Evolutionary conservation across 2,329 filamentous ascomycete species (phyloP).

Genomic region (Arthrobotrys conoides): DNA sequence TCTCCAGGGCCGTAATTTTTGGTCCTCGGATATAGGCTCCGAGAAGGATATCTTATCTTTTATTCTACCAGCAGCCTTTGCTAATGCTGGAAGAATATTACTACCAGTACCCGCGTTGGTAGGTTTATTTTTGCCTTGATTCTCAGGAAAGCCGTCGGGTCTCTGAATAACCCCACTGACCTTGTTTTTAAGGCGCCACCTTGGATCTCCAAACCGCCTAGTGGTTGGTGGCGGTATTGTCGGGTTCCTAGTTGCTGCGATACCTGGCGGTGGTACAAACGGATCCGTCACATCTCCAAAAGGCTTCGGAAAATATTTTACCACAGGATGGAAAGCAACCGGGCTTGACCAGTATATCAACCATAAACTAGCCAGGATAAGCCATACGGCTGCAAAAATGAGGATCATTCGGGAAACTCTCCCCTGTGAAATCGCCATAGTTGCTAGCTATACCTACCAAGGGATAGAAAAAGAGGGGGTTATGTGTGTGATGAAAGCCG

Average conservation of each 20-base stretch:
- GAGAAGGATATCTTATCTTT: slow-evolving; percentile 1
- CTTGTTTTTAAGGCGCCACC: neutral
- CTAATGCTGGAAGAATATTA: neutral
- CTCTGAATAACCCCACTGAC: neutral
- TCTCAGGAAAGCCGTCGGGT: neutral
- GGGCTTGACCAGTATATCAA: slow-evolving; percentile 14
- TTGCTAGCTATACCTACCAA: neutral
- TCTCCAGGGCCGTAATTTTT: slow-evolving; percentile 26
- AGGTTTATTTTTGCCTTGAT: neutral
- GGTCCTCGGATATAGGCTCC: slow-evolving; percentile 3
- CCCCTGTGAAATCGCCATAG: slow-evolving; percentile 40
- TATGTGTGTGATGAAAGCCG: neutral
- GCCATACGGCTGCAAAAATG: slow-evolving; percentile 9
- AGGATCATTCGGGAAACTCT: slow-evolving; percentile 22
- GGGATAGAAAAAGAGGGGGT: neutral
- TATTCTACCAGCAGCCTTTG: slow-evolving; percentile 6
- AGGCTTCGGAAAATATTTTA: neutral
- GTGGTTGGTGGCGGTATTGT: neutral
- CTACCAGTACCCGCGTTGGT: neutral
- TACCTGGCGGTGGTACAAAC: neutral
- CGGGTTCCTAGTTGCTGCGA: neutral
- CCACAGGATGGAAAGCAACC: neutral
- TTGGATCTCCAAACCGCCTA: neutral
- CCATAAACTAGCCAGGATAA: slow-evolving; percentile 38
- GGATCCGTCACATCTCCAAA: neutral